Conservation (phyloP, 2,329 filamentous ascomycete genomes). For the Moelleriella libera region DNA sequence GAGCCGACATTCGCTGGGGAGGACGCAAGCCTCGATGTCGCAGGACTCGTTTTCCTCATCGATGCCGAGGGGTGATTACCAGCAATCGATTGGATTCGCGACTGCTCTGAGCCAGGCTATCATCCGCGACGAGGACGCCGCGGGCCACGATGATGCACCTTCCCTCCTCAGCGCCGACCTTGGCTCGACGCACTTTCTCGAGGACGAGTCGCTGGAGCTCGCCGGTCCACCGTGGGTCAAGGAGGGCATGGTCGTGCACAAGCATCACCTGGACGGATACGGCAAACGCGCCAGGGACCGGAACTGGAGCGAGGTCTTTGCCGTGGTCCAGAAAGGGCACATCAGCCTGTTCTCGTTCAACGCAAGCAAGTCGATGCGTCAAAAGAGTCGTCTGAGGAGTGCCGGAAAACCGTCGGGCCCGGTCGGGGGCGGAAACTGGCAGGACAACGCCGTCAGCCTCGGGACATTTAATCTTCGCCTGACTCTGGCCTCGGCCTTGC, state of each 20-base stretch:
- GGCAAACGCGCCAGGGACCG: constrained; percentile 90
- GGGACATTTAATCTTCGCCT: constrained; percentile 81
- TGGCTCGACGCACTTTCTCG: constrained; percentile 52
- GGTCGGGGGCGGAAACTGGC: constrained; percentile 96
- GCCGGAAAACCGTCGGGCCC: constrained; percentile 36
- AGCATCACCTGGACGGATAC: constrained; percentile 82
- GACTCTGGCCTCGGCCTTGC: constrained; percentile 80
- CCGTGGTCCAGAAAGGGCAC: constrained; percentile 87
- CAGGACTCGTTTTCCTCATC: constrained; percentile 78
- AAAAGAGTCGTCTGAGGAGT: constrained; percentile 45
- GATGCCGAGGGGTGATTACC: constrained; percentile 66
- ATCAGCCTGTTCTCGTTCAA: constrained; percentile 91
- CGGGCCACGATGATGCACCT: constrained; percentile 27
- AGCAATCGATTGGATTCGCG: constrained; percentile 94
- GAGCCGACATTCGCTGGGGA: constrained; percentile 86
- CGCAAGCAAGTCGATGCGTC: constrained; percentile 59
- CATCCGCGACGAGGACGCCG: constrained; percentile 68
- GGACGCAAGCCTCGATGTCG: constrained; percentile 82
- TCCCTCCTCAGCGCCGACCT: constrained; percentile 47
- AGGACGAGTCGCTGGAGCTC: constrained; percentile 85
- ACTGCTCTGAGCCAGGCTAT: constrained; percentile 95
- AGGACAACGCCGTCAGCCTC: constrained; percentile 83
- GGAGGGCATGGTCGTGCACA: constrained; percentile 90
- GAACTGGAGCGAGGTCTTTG: constrained; percentile 91
- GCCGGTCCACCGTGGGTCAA: constrained; percentile 96